Evolutionary conservation across 805 yeast genomes (phyloP), one percentile per base, ranked within the genome.

Genomic region (Danielia reshetovae): DNA sequence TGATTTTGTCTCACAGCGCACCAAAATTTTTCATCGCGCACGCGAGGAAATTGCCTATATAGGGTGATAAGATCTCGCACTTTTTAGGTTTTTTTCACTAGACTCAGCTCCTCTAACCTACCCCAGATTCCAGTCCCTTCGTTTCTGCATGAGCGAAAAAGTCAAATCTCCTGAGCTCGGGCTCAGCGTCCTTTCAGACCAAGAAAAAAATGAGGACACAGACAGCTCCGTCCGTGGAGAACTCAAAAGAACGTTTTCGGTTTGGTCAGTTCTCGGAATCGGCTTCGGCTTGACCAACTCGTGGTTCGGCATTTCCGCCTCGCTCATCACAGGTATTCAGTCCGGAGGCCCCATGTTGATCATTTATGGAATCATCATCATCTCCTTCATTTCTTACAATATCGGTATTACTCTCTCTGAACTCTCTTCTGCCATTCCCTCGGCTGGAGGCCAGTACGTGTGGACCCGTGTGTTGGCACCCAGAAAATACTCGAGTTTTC

Each of bases 261-360:
- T 62, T 17, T 65, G 60, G 54, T 61, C 68, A 2, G 55, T 65
- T 19, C 53, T 65, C 11, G 65, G 64, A 10, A 57, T 65, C 40
- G 70, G 70, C 7, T 65, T 65, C 46, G 66, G 66, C 11, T 52
- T 65, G 38, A 65, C 70, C 32, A 64, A 65, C 55, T 60, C 67
- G 17, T 65, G 70, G 70, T 57, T 62, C 29, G 71, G 72, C 11
- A 62, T 65, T 32, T 55, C 63, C 11, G 63, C 69, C 4, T 57
- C 68, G 21, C 55, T 65, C 37, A 51, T 62, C 44, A 62, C 69
- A 13, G 69, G 69, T 22, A 65, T 65, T 38, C 55, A 54, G 38
- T 62, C 69, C 12, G 70, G 70, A 7, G 71, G 71, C 18, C 70
- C 71, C 7, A 39, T 62, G 38, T 42, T 64, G 48, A 63, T 65